Percentiles rank a stretch among this genome's conserved stretches.
Conservation (phyloP, 768 basidiomycete genomes). For the Amanita pseudoporphyria region DNA sequence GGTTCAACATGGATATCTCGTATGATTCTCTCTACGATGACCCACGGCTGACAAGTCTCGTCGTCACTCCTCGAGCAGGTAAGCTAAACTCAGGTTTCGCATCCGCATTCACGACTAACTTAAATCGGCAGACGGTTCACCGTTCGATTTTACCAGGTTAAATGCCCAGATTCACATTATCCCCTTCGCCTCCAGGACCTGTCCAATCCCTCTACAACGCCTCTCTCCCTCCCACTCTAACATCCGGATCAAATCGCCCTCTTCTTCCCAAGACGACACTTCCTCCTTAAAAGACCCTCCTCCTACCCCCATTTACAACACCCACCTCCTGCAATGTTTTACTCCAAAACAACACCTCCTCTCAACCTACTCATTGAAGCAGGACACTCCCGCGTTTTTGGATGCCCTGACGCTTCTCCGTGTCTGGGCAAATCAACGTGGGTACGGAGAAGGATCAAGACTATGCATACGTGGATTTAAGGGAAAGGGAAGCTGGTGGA, state of each 20-base stretch:
- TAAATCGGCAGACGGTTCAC: constrained; percentile 34
- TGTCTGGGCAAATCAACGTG: constrained; percentile 86
- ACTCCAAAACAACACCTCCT: constrained; percentile 45
- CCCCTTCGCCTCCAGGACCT: constrained; percentile 47
- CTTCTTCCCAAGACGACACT: constrained; percentile 11
- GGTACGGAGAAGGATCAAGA: constrained; percentile 51
- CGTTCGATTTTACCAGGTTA: constrained; percentile 54
- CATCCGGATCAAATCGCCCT: constrained; percentile 17
- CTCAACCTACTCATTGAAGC: constrained; percentile 39
- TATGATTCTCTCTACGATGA: constrained; percentile 55
- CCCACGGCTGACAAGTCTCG: constrained; percentile 54
- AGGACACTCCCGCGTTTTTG: constrained; percentile 51
- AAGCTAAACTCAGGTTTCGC: constrained; percentile 7
- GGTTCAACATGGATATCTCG: constrained; percentile 44
- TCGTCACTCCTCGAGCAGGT: constrained; percentile 52
- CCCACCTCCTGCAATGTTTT: constrained; percentile 46
- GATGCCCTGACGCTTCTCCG: constrained; percentile 75
- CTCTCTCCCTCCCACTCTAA: constrained; percentile 73
- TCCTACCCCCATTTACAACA: constrained; percentile 78
- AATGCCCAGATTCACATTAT: constrained; percentile 68
- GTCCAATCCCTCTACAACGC: constrained; percentile 56
- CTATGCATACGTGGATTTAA: constrained; percentile 65
- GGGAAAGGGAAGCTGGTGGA: constrained; percentile 61
- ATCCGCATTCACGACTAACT: constrained; percentile 18
- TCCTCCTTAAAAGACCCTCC: constrained; percentile 5